Evolutionary conservation across 176 grass and related monocot genomes (phyloP), one percentile per base, ranked within the genome.

Genomic region (Hyparrhenia diplandra): DNA sequence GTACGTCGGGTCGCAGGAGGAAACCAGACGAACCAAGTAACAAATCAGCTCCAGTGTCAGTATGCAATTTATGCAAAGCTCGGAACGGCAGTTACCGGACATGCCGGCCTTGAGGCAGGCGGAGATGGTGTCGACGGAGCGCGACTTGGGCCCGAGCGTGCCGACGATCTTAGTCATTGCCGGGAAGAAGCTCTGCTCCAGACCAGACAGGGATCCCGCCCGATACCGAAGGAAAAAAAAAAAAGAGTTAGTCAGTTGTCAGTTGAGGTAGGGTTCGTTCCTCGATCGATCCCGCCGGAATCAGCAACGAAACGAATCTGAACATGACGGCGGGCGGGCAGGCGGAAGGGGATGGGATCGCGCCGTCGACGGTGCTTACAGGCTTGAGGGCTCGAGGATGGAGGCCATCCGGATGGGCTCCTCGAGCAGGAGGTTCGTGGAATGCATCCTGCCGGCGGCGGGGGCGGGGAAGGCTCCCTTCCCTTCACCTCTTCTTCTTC

Each of bases 121-220:
- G 25, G 93, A 93, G 87, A 99, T 99, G 76, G 90, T 90, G 60
- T 99, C 97, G 4, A 96, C 87, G 76, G 93, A n/a, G 67, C 97
- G 93, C 13, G 97, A 99, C 70, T 92, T 93, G 28, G 97, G 93
- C 4, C 97, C 97, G 3, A 99, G 89, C 62, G 97, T 99, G 7
- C 97, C 97, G 41, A 99, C 93, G 78, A 99, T 99, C 88, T 99
- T 99, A 6, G 97, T 99, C 97, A 96, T 99, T 43, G 97, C 97
- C 47, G 97, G 97, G 87, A 96, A 99, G 40, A 96, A 99, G 77
- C 55, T 96, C 97, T 99, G 87, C 0, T 64, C 24, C 60, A 81
- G n/a, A n/a, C n/a, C n/a, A n/a, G n/a, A n/a, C n/a, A n/a, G n/a
- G n/a, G n/a, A n/a, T n/a, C n/a, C n/a, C n/a, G n/a, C n/a, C n/a